Base-by-base conservation (phyloP, 352 stramenopile species). In the Blastocystis hominis region DNA sequence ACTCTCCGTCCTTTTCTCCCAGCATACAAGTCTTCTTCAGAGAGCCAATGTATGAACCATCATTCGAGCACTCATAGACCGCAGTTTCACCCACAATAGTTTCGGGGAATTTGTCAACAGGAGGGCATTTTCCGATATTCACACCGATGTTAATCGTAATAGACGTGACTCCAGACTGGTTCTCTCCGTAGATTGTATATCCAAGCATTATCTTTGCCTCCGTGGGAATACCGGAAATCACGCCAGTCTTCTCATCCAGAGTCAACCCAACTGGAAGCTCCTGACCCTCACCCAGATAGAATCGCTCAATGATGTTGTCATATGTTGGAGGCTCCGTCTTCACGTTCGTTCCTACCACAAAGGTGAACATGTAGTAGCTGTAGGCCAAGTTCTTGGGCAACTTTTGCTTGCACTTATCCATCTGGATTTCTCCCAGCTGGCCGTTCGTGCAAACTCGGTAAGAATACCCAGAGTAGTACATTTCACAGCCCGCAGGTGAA, bases 341-440 rank as follows among this genome's bases (percentile, higher is more conserved):
- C 34, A 44, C 20, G 10, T 38, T 5, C n/a, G 61, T 69, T n/a
- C 24, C 24, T 34, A 69, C 6, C n/a, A 69, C 30, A 7, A 69
- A 30, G 5, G 24, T 34, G 56, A 30, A 64, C 10, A 9, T 10
- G 9, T 10, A 34, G 20, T 10, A 36, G 7, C 13, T 64, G 56
- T 64, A 64, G 13, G 17, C 5, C 5, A 64, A 9, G 20, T 24
- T 34, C 9, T 10, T 34, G 30, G 56, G 56, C 7, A 24, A 9
- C 24, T 34, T 64, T 10, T 64, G 30, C 9, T 10, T 34, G 47
- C 64, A 76, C n/a, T 76, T 53, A 42, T 76, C 64, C 15, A 20
- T 76, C 64, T 76, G 42, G 5, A 76, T n/a, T 30, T 76, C 47
- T n/a, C 64, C 64, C 9, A 76, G 64, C 47, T 55, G 9, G n/a